phyloP scores from a whole-genome alignment of 257 asterid genomes.

The Lycium ferocissimum region DNA sequence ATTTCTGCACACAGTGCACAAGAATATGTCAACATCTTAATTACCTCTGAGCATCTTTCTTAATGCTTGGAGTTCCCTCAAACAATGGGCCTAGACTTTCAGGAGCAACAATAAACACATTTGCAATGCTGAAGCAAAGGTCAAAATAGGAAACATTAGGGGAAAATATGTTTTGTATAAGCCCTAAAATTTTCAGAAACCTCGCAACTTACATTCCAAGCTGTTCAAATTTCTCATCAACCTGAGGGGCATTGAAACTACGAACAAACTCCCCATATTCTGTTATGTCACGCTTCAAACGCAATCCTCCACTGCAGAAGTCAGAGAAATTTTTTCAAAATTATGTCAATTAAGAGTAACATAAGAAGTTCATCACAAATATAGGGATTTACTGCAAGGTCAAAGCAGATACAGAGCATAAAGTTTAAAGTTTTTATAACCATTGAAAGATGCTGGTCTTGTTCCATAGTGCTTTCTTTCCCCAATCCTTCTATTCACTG shows the following conservation, averaged over 20 bases:
- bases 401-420: neutral
- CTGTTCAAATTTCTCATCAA: constrained; percentile 94
- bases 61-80: constrained; percentile 98
- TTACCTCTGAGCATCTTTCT: constrained; percentile 97
- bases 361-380: neutral
- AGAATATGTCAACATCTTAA: neutral
- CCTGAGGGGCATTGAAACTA: constrained; percentile 91
- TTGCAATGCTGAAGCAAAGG: constrained; percentile 57
- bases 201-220: constrained; percentile 84
- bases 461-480: neutral
- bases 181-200: neutral
- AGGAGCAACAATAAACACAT: constrained; percentile 84
- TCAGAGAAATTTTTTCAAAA: constrained; percentile 22
- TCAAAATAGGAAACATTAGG: constrained; percentile 30
- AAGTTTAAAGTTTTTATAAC: neutral
- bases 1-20: neutral
- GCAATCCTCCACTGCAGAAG: constrained; percentile 92
- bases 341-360: constrained; percentile 11
- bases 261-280: constrained; percentile 98
- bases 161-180: constrained; percentile 12
- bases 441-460: neutral
- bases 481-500: no score
- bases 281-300: constrained; percentile 97
- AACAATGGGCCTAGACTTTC: constrained; percentile 86
- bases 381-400: neutral